These are phyloP conservation scores for Monosporozyma aquatica DNA, from an alignment of 805 yeast genomes.

Conservation along the genomic window DNA sequence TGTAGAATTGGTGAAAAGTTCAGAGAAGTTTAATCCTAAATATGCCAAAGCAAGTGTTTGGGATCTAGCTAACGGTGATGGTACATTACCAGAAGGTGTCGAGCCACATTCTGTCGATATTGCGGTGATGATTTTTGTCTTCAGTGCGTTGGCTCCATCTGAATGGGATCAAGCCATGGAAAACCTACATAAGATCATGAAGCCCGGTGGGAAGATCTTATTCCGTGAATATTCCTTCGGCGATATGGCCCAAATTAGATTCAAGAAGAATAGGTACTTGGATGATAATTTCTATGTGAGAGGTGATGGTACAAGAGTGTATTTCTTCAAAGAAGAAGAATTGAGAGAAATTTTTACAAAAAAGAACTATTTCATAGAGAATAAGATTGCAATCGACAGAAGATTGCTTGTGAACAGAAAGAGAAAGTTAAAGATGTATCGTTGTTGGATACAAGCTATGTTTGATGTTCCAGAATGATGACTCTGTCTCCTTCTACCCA, in stretches of 20 bases:
- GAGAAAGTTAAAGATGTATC: constrained; percentile 86
- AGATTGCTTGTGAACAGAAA: constrained; percentile 86
- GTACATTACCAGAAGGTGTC: constrained; percentile 72
- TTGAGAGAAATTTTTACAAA: constrained; percentile 60
- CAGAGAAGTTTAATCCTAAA: constrained; percentile 50
- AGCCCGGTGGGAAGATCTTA: constrained; percentile 86
- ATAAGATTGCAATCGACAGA: constrained; percentile 80
- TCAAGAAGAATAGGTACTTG: constrained; percentile 75
- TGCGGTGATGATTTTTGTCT: constrained; percentile 90
- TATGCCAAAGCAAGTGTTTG: constrained; percentile 81
- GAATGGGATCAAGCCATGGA: constrained; percentile 81
- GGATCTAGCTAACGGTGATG: constrained; percentile 80
- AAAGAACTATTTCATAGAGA: constrained; percentile 48
- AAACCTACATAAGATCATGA: constrained; percentile 62
- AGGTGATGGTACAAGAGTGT: constrained; percentile 97
- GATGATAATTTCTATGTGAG: constrained; percentile 93
- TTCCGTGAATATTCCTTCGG: constrained; percentile 94
- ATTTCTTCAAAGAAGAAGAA: constrained; percentile 94
- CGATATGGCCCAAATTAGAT: constrained; percentile 90
- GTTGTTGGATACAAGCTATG: constrained; percentile 94
- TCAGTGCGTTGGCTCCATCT: constrained; percentile 81
- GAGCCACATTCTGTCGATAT: constrained; percentile 78
- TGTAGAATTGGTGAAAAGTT: constrained; percentile 67
- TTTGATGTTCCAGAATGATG: constrained; percentile 39
- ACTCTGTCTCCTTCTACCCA: not conserved